Base-by-base conservation (phyloP, 2,329 filamentous ascomycete species). In the Furcasterigmium furcatum region DNA sequence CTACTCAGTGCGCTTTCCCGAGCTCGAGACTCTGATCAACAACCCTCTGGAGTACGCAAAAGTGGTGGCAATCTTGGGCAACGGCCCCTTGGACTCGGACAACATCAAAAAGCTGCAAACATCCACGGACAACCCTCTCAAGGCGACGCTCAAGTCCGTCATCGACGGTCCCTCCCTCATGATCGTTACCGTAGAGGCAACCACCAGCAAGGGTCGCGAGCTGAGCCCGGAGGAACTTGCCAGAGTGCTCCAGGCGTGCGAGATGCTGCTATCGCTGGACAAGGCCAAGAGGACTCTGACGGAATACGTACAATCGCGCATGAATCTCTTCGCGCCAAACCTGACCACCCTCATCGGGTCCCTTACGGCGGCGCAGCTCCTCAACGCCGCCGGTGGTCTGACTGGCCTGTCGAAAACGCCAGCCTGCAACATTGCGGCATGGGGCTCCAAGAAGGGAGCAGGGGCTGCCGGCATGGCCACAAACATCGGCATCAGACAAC, bases 261-360 rank as follows among this genome's bases (percentile, higher is more conserved):
- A 91, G 52, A 94, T 95, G 82, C 86, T 89, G 9, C 76, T 97
- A n/a, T 79, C 84, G 30, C 82, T 99, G 9, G 90, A 97, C 63
- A 84, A 79, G 53, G 91, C 92, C 22, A 96, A 96, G 67, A 85
- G 80, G 50, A 87, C 84, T 1, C 77, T 99, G 45, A 95, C 89
- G 2, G 87, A 94, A 62, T 99, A 96, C 59, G 94, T 99, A 14
- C 89, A 96, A 67, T 96, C 92, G 29, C 88, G 94, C 50, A 97
- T 99, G 89, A 94, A 87, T 55, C 77, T 95, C 27, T 97, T 97
- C 61, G 94, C 94, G 5, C 94, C 94, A 0, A 99, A 99, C 58
- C 70, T 97, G 44, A 96, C 94, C 1, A 85, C 84, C 2, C 79
- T 99, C 16, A 88, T 99, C 47, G 94, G 94, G 16, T 94, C 92